phyloP scores from a whole-genome alignment of 106 monocot species.

The Xerophyta viscosa region DNA sequence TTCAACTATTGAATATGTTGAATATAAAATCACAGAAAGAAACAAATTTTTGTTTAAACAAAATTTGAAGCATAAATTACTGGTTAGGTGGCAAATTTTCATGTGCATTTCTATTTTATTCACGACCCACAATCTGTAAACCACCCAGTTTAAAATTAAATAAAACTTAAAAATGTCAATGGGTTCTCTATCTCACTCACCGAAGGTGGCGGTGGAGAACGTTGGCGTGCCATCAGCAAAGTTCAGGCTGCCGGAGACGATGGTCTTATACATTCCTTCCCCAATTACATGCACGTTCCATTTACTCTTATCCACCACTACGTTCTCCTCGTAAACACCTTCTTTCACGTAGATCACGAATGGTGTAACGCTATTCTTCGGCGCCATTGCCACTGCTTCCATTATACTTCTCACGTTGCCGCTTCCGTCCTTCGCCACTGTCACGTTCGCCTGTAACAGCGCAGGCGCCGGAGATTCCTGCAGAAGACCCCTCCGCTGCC shows the following conservation, averaged over 20 bases:
- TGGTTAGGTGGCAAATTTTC: too few species aligned
- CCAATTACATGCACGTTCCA: slow-evolving; percentile 52
- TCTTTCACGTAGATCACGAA: slow-evolving; percentile 53
- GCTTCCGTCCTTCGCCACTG: slow-evolving; percentile 41
- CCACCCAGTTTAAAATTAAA: too few species aligned
- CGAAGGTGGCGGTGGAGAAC: slow-evolving; percentile 24
- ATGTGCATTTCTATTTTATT: too few species aligned
- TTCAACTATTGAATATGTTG: too few species aligned
- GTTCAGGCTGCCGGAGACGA: slow-evolving; percentile 28
- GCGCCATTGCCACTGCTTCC: slow-evolving; percentile 33
- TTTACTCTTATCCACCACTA: slow-evolving; percentile 32
- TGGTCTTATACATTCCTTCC: slow-evolving; percentile 32
- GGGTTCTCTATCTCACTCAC: slow-evolving; percentile 15
- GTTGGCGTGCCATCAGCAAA: slow-evolving; percentile 27
- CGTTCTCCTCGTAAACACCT: slow-evolving; percentile 40
- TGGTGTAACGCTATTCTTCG: slow-evolving; percentile 12
- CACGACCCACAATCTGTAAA: too few species aligned
- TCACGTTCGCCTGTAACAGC: slow-evolving; percentile 21
- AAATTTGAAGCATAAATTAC: too few species aligned
- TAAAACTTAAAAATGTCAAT: too few species aligned
- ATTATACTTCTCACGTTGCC: slow-evolving; percentile 32
- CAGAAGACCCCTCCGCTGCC: slow-evolving; percentile 15
- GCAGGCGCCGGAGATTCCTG: neutral
- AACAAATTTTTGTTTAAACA: too few species aligned
- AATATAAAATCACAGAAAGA: too few species aligned